These are phyloP conservation scores for Schwanniomyces vanrijiae DNA, from an alignment of 805 yeast species.

Conservation along the genomic window DNA sequence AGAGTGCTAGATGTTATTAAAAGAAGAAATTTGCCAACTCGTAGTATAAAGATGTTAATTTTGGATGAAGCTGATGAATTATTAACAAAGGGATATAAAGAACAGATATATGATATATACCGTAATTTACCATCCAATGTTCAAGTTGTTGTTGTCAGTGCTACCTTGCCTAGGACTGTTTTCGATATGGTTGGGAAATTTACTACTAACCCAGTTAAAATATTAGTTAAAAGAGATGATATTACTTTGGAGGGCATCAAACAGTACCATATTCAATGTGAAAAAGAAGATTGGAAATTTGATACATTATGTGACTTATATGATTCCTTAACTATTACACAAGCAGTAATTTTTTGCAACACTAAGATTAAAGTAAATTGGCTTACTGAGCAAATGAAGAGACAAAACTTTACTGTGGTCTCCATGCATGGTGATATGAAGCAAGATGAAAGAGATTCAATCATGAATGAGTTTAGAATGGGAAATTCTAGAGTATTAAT, in stretches of 20 bases:
- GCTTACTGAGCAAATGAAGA: slow-evolving; percentile 76
- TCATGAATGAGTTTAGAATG: slow-evolving; percentile 93
- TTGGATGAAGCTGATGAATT: slow-evolving; percentile 98
- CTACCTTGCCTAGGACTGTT: slow-evolving; percentile 91
- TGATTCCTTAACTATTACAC: slow-evolving; percentile 93
- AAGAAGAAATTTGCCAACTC: slow-evolving; percentile 71
- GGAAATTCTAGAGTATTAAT: slow-evolving; percentile 93
- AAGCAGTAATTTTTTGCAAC: slow-evolving; percentile 97
- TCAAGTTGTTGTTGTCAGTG: slow-evolving; percentile 93
- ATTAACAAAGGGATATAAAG: slow-evolving; percentile 89
- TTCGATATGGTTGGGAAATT: slow-evolving; percentile 89
- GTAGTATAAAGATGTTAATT: slow-evolving; percentile 81
- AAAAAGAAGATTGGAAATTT: slow-evolving; percentile 90
- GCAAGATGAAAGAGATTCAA: slow-evolving; percentile 90
- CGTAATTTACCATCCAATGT: slow-evolving; percentile 77
- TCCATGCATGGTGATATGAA: slow-evolving; percentile 98
- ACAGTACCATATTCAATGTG: slow-evolving; percentile 88
- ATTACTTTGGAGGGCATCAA: slow-evolving; percentile 91
- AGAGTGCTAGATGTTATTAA: slow-evolving; percentile 89
- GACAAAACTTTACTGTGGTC: slow-evolving; percentile 84
- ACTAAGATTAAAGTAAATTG: slow-evolving; percentile 94
- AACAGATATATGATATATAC: slow-evolving; percentile 91
- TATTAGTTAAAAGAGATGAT: slow-evolving; percentile 92
- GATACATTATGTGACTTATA: slow-evolving; percentile 93
- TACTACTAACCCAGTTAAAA: slow-evolving; percentile 91